phyloP scores from a whole-genome alignment of 345 rosid genomes.

The Bruguiera gymnorhiza region DNA sequence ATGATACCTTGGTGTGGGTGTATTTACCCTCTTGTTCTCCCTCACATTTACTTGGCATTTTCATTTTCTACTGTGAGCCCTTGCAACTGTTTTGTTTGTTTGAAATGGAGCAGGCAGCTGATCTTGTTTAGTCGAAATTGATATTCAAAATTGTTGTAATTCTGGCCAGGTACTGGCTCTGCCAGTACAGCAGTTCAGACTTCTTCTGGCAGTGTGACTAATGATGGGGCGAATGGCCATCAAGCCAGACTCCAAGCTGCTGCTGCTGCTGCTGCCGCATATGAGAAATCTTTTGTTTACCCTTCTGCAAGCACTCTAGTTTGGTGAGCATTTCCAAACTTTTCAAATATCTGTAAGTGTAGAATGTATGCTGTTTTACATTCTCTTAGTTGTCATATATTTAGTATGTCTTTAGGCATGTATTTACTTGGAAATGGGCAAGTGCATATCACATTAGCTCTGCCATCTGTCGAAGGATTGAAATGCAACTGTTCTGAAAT shows the following conservation, averaged over 20 bases:
- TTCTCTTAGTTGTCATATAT: not conserved
- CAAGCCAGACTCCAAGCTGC: constrained; percentile 86
- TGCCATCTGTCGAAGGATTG: not conserved
- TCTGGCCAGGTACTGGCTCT: constrained; percentile 43
- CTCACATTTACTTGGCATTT: too few species aligned
- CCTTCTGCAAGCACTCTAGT: constrained; percentile 61
- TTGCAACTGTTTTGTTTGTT: too few species aligned
- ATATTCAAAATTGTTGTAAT: constrained; percentile 8
- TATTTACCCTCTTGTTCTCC: too few species aligned
- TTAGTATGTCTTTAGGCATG: not conserved
- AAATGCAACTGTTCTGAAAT: not conserved
- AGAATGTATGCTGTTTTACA: not conserved
- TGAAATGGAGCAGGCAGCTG: not conserved
- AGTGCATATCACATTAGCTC: not conserved
- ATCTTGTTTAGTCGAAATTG: not conserved
- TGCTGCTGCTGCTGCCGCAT: constrained; percentile 71
- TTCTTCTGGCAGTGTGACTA: constrained; percentile 36
- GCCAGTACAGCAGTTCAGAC: constrained; percentile 45
- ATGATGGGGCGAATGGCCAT: constrained; percentile 50
- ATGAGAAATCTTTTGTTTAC: constrained; percentile 75
- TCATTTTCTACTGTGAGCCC: too few species aligned
- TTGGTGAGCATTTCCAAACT: constrained; percentile 47
- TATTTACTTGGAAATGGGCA: not conserved
- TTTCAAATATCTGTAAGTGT: not conserved
- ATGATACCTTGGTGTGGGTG: too few species aligned